phyloP scores from a whole-genome alignment of 2,329 filamentous ascomycete species.

The Fusarium coffeatum region DNA sequence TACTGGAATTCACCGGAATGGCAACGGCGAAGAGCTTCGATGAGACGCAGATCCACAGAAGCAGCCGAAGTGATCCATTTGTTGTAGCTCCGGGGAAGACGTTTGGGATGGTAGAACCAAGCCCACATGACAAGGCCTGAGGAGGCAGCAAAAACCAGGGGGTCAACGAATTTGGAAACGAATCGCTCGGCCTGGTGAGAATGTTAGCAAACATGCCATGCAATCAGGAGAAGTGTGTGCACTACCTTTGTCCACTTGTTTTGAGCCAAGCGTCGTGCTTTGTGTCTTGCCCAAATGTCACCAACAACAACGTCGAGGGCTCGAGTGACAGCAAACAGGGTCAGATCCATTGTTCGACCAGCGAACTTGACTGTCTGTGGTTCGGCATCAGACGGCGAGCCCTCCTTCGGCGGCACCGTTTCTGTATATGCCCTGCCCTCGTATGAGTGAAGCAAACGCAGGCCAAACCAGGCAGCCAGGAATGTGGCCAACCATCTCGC shows the following conservation, averaged over 20 bases:
- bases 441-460: slow-evolving; percentile 69
- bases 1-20: slow-evolving; percentile 74
- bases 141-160: slow-evolving; percentile 77
- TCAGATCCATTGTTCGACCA: slow-evolving; percentile 83
- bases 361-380: slow-evolving; percentile 56
- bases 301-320: slow-evolving; percentile 78
- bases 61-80: slow-evolving; percentile 86
- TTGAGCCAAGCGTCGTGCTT: slow-evolving; percentile 56
- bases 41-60: slow-evolving; percentile 77
- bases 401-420: slow-evolving; percentile 48
- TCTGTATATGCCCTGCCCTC: slow-evolving; percentile 59
- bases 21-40: slow-evolving; percentile 77
- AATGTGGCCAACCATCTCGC: slow-evolving; percentile 70
- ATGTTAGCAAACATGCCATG: slow-evolving; percentile 24
- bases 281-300: slow-evolving; percentile 69
- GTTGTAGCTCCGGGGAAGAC: slow-evolving; percentile 78
- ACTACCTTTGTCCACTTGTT: slow-evolving; percentile 61
- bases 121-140: slow-evolving; percentile 87
- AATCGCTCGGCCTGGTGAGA: slow-evolving; percentile 48
- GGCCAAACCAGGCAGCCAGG: slow-evolving; percentile 67
- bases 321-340: slow-evolving; percentile 79
- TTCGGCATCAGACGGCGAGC: slow-evolving; percentile 43
- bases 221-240: neutral
- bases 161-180: slow-evolving; percentile 64
- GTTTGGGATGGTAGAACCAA: slow-evolving; percentile 81